Evolutionary conservation across 2,329 filamentous ascomycete genomes (phyloP).

Genomic region (Lachnellula cervina): DNA sequence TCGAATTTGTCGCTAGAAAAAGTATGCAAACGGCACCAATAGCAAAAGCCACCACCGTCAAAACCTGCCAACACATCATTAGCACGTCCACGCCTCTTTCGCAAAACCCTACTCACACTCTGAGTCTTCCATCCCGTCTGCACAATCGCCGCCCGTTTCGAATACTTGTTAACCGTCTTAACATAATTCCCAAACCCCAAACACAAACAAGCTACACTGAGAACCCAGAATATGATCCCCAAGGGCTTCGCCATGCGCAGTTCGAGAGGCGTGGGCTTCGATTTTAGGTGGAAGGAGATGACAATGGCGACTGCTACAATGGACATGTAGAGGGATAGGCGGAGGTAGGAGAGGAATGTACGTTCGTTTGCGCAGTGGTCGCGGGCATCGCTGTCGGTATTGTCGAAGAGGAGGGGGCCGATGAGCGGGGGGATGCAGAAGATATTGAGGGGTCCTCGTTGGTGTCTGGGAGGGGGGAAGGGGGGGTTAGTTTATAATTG

Average conservation of each 20-base stretch:
- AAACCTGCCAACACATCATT: conserved; percentile 41
- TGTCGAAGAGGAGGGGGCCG: conserved; percentile 60
- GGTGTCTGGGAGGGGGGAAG: conserved; percentile 4
- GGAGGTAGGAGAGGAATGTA: conserved; percentile 27
- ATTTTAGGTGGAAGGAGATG: conserved; percentile 85
- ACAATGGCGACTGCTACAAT: conserved; percentile 87
- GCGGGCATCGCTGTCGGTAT: conserved; percentile 58
- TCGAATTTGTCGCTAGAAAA: conserved; percentile 45
- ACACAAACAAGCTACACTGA: conserved; percentile 70
- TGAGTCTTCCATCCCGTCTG: conserved; percentile 95
- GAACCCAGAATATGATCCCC: conserved; percentile 80
- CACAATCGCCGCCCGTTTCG: conserved; percentile 72
- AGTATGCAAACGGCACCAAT: conserved; percentile 64
- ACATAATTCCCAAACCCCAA: conserved; percentile 86
- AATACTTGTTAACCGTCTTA: conserved; percentile 75
- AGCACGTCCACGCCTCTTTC: background rate
- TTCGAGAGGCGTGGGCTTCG: conserved; percentile 65
- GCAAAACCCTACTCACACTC: conserved; percentile 44
- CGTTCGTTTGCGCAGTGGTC: conserved; percentile 51
- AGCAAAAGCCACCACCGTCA: conserved; percentile 54
- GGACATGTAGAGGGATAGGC: conserved; percentile 70
- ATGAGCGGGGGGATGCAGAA: conserved; percentile 30
- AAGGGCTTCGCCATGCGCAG: conserved; percentile 74
- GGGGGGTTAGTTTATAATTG: background rate
- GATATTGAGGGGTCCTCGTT: background rate